phyloP scores from a whole-genome alignment of 2,329 filamentous ascomycete species.

The Cryphonectria carpinicola region DNA sequence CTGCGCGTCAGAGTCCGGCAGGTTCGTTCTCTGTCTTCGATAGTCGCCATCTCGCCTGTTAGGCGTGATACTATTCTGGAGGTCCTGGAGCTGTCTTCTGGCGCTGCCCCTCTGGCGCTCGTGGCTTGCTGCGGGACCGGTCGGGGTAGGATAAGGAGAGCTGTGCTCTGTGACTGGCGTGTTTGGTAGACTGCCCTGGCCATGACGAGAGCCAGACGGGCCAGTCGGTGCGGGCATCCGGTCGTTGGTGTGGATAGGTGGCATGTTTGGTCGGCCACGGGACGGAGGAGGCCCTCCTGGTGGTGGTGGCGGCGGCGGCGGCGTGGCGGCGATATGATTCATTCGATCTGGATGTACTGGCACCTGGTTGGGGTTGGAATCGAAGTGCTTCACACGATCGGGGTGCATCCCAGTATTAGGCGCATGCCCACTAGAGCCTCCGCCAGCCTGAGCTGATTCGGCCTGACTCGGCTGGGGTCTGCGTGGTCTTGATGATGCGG shows the following conservation, averaged over 20 bases:
- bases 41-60: conserved; percentile 35
- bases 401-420: conserved; percentile 40
- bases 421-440: conserved; percentile 29
- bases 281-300: conserved; percentile 12
- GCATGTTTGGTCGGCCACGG: conserved; percentile 31
- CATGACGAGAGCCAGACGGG: conserved; percentile 33
- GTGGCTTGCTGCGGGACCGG: conserved; percentile 40
- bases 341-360: conserved; percentile 57
- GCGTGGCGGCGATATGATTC: conserved; percentile 45
- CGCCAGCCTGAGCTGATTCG: conserved; percentile 36
- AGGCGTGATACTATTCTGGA: conserved; percentile 49
- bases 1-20: conserved; percentile 60
- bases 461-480: conserved; percentile 43
- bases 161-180: conserved; percentile 36
- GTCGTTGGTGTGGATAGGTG: conserved; percentile 36
- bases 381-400: conserved; percentile 49
- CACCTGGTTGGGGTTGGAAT: conserved; percentile 30
- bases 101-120: conserved; percentile 46
- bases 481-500: conserved; percentile 53
- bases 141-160: conserved; percentile 32
- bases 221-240: conserved; percentile 34
- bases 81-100: conserved; percentile 57
- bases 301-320: conserved; percentile 40
- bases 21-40: conserved; percentile 39
- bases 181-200: conserved; percentile 36